A percentile compares a stretch with the other conserved stretches of the same genome.
Conservation (phyloP, 306 rosid genomes). For the Hippophae gyantsensis region DNA sequence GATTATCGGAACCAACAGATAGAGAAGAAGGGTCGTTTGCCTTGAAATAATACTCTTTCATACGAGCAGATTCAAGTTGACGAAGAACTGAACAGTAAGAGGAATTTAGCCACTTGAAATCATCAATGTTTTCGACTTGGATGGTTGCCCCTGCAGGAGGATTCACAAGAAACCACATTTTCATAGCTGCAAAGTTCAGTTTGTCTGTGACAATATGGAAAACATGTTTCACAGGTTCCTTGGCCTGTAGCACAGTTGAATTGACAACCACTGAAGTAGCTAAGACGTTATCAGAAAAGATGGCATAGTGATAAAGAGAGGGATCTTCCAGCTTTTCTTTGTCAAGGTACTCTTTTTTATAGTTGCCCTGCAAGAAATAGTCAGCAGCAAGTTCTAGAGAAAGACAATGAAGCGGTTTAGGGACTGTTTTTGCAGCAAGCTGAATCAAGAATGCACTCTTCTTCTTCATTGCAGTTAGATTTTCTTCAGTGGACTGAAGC, state of each 20-base stretch:
- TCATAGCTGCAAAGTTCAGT: conserved; percentile 81
- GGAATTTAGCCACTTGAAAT: conserved; percentile 95
- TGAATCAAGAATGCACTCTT: conserved; percentile 85
- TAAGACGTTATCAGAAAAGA: conserved; percentile 87
- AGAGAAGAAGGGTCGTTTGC: conserved; percentile 85
- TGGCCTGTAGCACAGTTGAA: conserved; percentile 72
- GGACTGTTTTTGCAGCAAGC: conserved; percentile 89
- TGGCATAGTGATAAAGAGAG: conserved; percentile 83
- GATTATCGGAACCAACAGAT: conserved; percentile 71
- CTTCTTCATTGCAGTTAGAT: conserved; percentile 55
- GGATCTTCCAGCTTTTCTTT: conserved; percentile 64
- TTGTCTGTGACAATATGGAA: conserved; percentile 92
- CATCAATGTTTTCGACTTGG: conserved; percentile 81
- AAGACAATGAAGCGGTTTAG: conserved; percentile 83
- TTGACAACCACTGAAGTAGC: conserved; percentile 95
- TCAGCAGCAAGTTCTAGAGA: conserved; percentile 77
- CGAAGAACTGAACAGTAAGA: conserved; percentile 93
- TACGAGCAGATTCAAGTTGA: conserved; percentile 85
- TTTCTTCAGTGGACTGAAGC: conserved; percentile 86
- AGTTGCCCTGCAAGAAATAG: conserved; percentile 60
- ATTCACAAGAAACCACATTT: conserved; percentile 87
- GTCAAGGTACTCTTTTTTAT: conserved; percentile 39
- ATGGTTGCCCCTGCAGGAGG: conserved; percentile 65
- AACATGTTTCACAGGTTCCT: conserved; percentile 83
- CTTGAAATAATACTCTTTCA: conserved; percentile 91